Conservation (phyloP, 148 eudicot genomes). For the Amaranthus hypochondriacus region DNA sequence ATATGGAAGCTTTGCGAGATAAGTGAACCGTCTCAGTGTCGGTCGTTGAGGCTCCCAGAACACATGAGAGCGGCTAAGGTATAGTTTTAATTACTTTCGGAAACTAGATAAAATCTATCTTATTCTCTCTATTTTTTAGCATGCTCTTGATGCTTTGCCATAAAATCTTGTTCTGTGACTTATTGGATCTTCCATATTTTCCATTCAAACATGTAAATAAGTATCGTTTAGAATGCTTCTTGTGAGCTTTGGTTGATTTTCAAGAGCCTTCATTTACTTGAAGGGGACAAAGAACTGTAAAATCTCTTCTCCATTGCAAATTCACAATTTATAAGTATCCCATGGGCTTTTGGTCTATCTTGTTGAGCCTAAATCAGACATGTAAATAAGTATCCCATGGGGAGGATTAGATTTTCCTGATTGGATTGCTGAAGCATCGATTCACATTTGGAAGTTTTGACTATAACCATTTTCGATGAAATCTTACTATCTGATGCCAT, state of each 20-base stretch:
- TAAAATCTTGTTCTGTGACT: background rate
- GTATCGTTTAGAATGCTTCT: background rate
- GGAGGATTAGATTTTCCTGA: no score
- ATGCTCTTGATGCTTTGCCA: background rate
- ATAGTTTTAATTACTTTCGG: conserved; percentile 12
- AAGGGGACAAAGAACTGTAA: background rate
- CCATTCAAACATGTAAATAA: background rate
- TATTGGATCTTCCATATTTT: background rate
- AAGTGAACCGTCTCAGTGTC: conserved; percentile 75
- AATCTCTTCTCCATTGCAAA: background rate
- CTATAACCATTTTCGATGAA: no score
- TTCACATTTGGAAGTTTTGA: no score
- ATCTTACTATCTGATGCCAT: no score
- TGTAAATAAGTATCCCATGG: no score
- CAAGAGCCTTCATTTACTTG: background rate
- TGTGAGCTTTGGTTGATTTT: conserved; percentile 6
- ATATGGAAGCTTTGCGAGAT: conserved; percentile 72
- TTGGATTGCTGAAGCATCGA: no score
- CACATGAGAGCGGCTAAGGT: conserved; percentile 70
- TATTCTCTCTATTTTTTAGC: background rate
- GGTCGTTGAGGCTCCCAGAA: conserved; percentile 67
- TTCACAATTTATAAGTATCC: background rate
- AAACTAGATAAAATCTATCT: background rate
- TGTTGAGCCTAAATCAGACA: no score
- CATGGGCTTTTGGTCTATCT: background rate